Evolutionary conservation across 495 filamentous ascomycete species (phyloP).

Genomic region (Margaritispora aquatica): DNA sequence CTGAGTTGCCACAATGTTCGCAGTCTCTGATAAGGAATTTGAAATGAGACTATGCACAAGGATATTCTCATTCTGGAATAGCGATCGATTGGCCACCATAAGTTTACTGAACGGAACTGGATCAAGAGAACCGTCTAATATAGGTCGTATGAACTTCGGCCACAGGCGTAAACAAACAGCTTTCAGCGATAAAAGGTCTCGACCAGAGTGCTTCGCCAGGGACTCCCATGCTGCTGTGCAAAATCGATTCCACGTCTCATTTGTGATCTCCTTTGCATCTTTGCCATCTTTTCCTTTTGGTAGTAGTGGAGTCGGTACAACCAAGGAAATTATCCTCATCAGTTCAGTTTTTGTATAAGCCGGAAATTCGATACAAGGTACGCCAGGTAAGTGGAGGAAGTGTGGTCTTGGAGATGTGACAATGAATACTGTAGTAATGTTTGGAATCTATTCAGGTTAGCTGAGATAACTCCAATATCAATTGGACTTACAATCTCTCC

Average conservation of each 20-base stretch:
- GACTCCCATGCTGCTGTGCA: conserved; percentile 67
- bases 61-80: conserved; percentile 72
- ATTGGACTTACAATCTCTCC: conserved; percentile 59
- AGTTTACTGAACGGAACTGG: conserved; percentile 79
- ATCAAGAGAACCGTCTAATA: conserved; percentile 54
- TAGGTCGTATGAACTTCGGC: conserved; percentile 61
- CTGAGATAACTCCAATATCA: not conserved
- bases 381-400: conserved; percentile 63
- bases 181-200: conserved; percentile 56
- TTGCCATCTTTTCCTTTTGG: conserved; percentile 8
- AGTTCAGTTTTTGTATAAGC: conserved; percentile 77
- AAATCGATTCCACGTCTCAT: conserved; percentile 77
- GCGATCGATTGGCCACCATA: conserved; percentile 60
- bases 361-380: conserved; percentile 79
- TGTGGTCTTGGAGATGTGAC: conserved; percentile 64
- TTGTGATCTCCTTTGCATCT: conserved; percentile 29
- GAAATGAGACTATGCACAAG: conserved; percentile 66
- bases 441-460: conserved; percentile 58
- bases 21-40: conserved; percentile 9
- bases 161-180: conserved; percentile 56
- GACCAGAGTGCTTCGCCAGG: conserved; percentile 55
- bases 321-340: conserved; percentile 59
- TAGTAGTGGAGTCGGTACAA: conserved; percentile 27
- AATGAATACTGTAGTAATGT: conserved; percentile 71
- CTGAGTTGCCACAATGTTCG: conserved; percentile 9